Evolutionary conservation across 768 basidiomycete genomes (phyloP).

Genomic region (Sistotremastrum niveocremeum): DNA sequence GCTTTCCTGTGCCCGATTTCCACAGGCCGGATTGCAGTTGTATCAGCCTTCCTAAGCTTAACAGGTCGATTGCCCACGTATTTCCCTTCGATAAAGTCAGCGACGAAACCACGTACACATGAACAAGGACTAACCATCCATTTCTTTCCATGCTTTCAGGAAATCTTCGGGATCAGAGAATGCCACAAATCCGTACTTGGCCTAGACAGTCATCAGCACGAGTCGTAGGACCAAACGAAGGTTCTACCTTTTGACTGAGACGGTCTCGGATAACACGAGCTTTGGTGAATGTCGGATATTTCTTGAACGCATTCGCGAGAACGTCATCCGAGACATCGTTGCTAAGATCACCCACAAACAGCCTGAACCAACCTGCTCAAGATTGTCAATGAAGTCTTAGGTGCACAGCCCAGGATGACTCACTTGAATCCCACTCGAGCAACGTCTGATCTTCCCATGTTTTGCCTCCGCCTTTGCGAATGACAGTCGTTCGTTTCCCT

Average conservation of each 20-base stretch:
- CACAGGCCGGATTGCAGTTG: constrained; percentile 73
- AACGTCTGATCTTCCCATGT: constrained; percentile 98
- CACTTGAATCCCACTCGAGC: constrained; percentile 94
- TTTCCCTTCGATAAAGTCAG: constrained; percentile 45
- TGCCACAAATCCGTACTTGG: constrained; percentile 93
- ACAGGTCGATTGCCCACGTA: constrained; percentile 98
- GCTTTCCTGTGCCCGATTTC: constrained; percentile 92
- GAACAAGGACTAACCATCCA: constrained; percentile 63
- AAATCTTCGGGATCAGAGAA: constrained; percentile 99
- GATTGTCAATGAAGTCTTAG: constrained; percentile 5
- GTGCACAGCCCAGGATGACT: constrained; percentile 17
- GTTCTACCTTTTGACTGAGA: constrained; percentile 74
- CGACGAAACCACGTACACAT: constrained; percentile 4
- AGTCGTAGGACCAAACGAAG: not conserved
- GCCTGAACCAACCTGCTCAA: constrained; percentile 78
- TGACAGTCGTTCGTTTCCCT: constrained; percentile 83
- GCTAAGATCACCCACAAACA: constrained; percentile 95
- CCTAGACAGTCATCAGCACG: constrained; percentile 30
- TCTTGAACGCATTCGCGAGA: constrained; percentile 82
- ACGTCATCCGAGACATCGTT: constrained; percentile 98
- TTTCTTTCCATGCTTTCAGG: constrained; percentile 96
- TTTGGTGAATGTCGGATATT: constrained; percentile 88
- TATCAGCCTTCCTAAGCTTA: constrained; percentile 88
- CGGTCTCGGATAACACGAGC: constrained; percentile 92
- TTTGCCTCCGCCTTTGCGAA: constrained; percentile 91